These are phyloP conservation scores for Phytophthora pseudosyringae DNA, from an alignment of 352 stramenopile species.

Conservation along the genomic window DNA sequence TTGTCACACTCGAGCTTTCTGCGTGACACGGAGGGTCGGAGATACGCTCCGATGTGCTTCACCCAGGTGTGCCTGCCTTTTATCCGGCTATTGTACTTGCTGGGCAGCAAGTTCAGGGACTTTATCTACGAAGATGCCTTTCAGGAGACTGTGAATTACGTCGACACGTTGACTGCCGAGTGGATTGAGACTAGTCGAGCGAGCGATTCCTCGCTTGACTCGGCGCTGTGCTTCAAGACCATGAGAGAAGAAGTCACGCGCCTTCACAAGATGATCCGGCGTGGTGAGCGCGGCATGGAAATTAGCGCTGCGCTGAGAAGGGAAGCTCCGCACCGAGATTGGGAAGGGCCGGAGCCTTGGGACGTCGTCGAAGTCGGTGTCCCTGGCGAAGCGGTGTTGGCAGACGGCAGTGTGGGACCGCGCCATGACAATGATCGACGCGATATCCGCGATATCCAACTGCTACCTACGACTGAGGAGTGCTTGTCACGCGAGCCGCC, in stretches of 20 bases:
- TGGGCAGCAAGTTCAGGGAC: constrained; percentile 58
- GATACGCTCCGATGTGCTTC: constrained; percentile 47
- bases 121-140: constrained; percentile 49
- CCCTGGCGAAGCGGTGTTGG: constrained; percentile 23
- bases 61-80: constrained; percentile 46
- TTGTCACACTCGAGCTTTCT: constrained; percentile 38
- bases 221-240: constrained; percentile 38
- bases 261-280: constrained; percentile 41
- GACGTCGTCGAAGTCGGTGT: constrained; percentile 38
- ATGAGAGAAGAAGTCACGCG: constrained; percentile 37
- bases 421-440: constrained; percentile 50
- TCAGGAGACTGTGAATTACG: constrained; percentile 29
- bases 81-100: constrained; percentile 43
- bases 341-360: constrained; percentile 19
- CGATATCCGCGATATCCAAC: constrained; percentile 40
- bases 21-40: constrained; percentile 22
- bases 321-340: constrained; percentile 5
- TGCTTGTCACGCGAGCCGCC: constrained; percentile 35
- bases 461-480: constrained; percentile 48
- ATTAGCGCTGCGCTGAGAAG: constrained; percentile 10
- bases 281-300: constrained; percentile 22
- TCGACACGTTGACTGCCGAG: constrained; percentile 32
- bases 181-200: constrained; percentile 27
- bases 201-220: constrained; percentile 26
- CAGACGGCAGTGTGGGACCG: constrained; percentile 36